Evolutionary conservation across 2,329 filamentous ascomycete species (phyloP), one percentile per base, ranked within the genome.

Genomic region (Hirsutella rhossiliensis): DNA sequence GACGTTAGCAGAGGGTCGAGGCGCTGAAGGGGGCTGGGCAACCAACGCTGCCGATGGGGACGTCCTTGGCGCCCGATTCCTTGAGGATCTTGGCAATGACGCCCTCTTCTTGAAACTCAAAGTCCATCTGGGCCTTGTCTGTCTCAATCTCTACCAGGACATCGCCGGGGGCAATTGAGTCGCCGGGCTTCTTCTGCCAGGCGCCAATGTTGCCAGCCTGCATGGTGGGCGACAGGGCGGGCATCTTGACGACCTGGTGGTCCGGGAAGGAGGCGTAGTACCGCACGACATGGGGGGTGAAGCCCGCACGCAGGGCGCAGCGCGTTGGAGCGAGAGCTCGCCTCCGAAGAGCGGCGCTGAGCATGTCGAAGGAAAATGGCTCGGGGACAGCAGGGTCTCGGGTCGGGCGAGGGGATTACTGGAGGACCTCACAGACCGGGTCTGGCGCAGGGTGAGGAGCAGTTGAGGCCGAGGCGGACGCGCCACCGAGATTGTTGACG

Each of bases 101-200:
- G 73, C 90, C 92, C 64, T 97, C 92, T 61, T 98, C 92, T 69
- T 98, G 92, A 70, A 94, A 97, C 69, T 98, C 92, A 65, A 98
- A 97, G 73, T 98, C 92, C 92, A 98, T 98, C 73, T 97, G 92
- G 52, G 92, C 92, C 78, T 98, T 98, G 71, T 98, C 92, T 57
- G 92, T 98, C 78, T 98, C 92, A 59, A 97, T 95, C 75, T 95
- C 89, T 55, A 95, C 89, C 55, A 98, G 72, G 40, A 98, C 92
- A 64, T 98, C 92, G 63, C 92, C 92, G 43, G 94, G 89, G 46
- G 78, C 72, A 64, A 98, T 82, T 50, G 73, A 61, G 66, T 98
- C 92, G 62, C 92, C 92, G 54, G 81, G 75, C 73, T 96, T 94
- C 79, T 97, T 98, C 73, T 97, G 87, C 92, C 92, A 98, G 52